These are phyloP conservation scores for Anacardium occidentale DNA, from an alignment of 345 rosid species.

Conservation along the genomic window DNA sequence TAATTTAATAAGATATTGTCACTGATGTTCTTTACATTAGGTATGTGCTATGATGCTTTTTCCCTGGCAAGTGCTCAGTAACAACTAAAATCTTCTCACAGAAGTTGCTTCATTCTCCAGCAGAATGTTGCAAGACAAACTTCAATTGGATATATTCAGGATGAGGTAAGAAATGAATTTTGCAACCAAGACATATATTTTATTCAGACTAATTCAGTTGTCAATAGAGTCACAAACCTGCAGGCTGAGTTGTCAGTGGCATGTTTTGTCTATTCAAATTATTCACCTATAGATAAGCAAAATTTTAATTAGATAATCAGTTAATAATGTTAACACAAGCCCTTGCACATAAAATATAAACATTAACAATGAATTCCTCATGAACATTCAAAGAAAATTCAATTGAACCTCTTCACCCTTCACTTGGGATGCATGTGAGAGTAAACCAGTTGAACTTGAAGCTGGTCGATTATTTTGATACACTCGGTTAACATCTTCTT, in stretches of 20 bases:
- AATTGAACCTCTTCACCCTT: conserved; percentile 75
- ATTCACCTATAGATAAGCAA: conserved; percentile 36
- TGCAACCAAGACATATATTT: neutral
- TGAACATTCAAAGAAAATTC: neutral
- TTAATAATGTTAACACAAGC: conserved; percentile 4
- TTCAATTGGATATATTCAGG: too few species aligned
- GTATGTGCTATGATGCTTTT: neutral
- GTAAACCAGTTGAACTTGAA: conserved; percentile 41
- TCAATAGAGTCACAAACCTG: conserved; percentile 41
- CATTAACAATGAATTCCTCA: too few species aligned
- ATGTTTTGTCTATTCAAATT: conserved; percentile 44
- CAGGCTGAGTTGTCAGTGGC: conserved; percentile 42
- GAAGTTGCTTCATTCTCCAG: neutral
- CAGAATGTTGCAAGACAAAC: too few species aligned
- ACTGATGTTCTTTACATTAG: neutral
- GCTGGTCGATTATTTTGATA: conserved; percentile 31
- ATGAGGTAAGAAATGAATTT: too few species aligned
- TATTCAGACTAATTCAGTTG: neutral
- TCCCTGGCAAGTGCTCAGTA: neutral
- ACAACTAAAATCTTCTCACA: neutral
- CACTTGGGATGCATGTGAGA: conserved; percentile 42
- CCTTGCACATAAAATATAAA: neutral
- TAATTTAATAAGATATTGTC: neutral
- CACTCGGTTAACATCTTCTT: conserved; percentile 49
- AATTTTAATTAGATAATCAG: conserved; percentile 1